Evolutionary conservation across 2,329 filamentous ascomycete species (phyloP).

Genomic region (Calonectria hongkongensis): DNA sequence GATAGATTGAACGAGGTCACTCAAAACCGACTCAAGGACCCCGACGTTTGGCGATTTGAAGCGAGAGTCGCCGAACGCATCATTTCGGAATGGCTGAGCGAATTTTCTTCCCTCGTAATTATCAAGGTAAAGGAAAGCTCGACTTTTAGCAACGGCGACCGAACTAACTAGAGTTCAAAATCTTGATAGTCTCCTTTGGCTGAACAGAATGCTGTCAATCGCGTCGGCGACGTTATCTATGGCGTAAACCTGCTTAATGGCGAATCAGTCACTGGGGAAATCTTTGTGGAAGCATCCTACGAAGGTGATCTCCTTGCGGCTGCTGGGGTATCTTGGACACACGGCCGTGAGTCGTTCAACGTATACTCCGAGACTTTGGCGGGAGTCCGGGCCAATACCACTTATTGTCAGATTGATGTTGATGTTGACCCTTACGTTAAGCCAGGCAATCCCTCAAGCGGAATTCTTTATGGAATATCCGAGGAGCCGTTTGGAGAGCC

Average conservation of each 20-base stretch:
- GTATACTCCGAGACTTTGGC: conserved; percentile 3
- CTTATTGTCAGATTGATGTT: conserved; percentile 19
- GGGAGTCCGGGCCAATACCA: not conserved
- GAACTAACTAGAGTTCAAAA: too few species aligned
- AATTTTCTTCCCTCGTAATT: too few species aligned
- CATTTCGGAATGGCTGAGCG: not conserved
- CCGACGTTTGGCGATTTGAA: conserved; percentile 19
- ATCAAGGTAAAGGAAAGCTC: too few species aligned
- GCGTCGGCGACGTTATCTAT: too few species aligned
- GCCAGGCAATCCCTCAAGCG: not conserved
- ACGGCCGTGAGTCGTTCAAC: not conserved
- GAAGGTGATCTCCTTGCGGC: conserved; percentile 19
- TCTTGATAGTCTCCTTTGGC: too few species aligned
- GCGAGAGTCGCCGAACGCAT: not conserved
- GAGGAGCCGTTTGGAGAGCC: conserved; percentile 15
- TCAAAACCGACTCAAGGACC: not conserved
- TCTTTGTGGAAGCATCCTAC: conserved; percentile 18
- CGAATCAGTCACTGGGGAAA: not conserved
- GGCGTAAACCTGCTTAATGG: too few species aligned
- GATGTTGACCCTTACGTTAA: conserved; percentile 9
- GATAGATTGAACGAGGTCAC: conserved; percentile 2
- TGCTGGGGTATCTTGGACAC: conserved; percentile 9
- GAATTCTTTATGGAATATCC: conserved; percentile 4
- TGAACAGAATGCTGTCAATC: too few species aligned
- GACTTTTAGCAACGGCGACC: too few species aligned